Percentiles rank a stretch among this genome's conserved stretches.
Evolutionary conservation across 2,329 filamentous ascomycete species (phyloP).

Genomic region (Cercospora janseana): DNA sequence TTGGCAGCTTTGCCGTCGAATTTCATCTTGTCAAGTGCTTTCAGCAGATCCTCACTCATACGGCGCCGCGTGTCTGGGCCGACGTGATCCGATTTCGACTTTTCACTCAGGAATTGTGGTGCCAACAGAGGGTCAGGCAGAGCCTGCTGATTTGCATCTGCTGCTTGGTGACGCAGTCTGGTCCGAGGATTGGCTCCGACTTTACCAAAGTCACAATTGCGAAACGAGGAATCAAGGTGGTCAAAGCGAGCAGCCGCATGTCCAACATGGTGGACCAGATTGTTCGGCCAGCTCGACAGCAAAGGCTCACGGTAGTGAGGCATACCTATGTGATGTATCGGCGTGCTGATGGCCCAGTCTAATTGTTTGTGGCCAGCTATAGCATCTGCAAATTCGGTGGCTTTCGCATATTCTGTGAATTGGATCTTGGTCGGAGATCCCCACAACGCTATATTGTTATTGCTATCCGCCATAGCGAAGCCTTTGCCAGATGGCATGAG

Average conservation of each 20-base stretch:
- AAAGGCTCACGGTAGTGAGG: conserved; percentile 88
- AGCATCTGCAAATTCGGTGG: conserved; percentile 73
- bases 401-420: conserved; percentile 77
- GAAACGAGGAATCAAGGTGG: conserved; percentile 65
- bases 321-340: conserved; percentile 82
- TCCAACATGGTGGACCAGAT: conserved; percentile 79
- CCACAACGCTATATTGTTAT: conserved; percentile 81
- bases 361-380: conserved; percentile 53
- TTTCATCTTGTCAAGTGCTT: conserved; percentile 65
- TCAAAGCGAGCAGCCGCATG: conserved; percentile 77
- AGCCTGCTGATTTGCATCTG: conserved; percentile 45
- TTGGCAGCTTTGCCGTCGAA: conserved; percentile 70
- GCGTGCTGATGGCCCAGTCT: conserved; percentile 60
- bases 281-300: conserved; percentile 84
- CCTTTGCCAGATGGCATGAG: conserved; percentile 86
- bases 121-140: conserved; percentile 65
- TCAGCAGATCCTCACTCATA: conserved; percentile 58
- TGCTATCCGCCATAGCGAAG: conserved; percentile 74
- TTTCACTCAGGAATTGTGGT: conserved; percentile 93
- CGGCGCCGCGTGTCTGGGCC: conserved; percentile 43
- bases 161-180: conserved; percentile 74
- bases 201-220: conserved; percentile 66
- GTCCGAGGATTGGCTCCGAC: conserved; percentile 55
- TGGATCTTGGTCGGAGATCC: conserved; percentile 81
- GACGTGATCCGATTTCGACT: conserved; percentile 62